Percentiles rank a stretch among this genome's conserved stretches.
These are phyloP conservation scores for Cladosporium sp. DNA, from an alignment of 2,329 filamentous ascomycete genomes.

Conservation along the genomic window DNA sequence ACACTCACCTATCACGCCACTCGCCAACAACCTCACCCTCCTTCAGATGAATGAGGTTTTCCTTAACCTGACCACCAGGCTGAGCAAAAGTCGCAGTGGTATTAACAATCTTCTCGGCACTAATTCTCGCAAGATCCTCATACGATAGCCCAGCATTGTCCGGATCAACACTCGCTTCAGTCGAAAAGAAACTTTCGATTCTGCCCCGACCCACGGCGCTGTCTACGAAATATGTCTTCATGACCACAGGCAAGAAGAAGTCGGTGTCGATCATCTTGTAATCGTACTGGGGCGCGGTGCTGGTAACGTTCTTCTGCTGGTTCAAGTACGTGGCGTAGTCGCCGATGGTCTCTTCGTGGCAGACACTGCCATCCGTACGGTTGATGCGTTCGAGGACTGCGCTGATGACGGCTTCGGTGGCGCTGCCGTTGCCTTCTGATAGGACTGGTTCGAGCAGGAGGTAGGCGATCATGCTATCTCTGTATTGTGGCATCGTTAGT, in stretches of 20 bases:
- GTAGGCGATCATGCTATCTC: constrained; percentile 63
- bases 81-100: constrained; percentile 56
- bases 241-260: constrained; percentile 60
- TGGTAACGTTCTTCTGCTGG: constrained; percentile 54
- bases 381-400: constrained; percentile 65
- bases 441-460: constrained; percentile 61
- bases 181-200: constrained; percentile 42
- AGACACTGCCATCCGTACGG: constrained; percentile 60
- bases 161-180: constrained; percentile 52
- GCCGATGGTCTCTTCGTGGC: constrained; percentile 66
- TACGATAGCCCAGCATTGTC: constrained; percentile 59
- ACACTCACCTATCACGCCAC: constrained; percentile 60
- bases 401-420: constrained; percentile 63
- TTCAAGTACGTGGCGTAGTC: constrained; percentile 67
- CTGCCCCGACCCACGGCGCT: constrained; percentile 46
- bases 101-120: constrained; percentile 61
- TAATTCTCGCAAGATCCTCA: constrained; percentile 53
- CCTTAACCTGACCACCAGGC: constrained; percentile 48
- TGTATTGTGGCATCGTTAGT: not conserved
- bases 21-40: constrained; percentile 58
- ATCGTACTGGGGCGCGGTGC: constrained; percentile 54
- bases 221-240: constrained; percentile 61
- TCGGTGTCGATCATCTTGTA: constrained; percentile 60
- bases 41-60: constrained; percentile 62
- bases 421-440: constrained; percentile 56